Conservation (phyloP, 2,329 filamentous ascomycete genomes). For the Elsinoe necatrix region DNA sequence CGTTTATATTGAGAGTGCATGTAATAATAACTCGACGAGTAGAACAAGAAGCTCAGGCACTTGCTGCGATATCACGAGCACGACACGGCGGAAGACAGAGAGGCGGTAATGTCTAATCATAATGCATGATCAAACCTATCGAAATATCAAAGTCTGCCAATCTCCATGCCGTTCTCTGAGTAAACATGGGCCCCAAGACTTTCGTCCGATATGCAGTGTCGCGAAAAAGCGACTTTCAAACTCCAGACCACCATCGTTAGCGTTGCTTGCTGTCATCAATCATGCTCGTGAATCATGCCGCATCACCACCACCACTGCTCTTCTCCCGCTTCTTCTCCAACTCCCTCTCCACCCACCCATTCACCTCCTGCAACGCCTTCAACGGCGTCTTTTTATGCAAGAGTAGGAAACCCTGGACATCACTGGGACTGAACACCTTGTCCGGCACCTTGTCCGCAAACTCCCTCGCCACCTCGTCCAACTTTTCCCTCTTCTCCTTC, state of each 20-base stretch:
- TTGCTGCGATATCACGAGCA: background rate
- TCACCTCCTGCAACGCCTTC: constrained; percentile 37
- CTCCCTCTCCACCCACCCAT: constrained; percentile 32
- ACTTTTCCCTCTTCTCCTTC: constrained; percentile 1
- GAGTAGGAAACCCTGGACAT: constrained; percentile 47
- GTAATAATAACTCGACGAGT: background rate
- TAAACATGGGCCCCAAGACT: background rate
- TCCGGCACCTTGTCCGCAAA: constrained; percentile 43
- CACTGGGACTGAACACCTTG: constrained; percentile 42
- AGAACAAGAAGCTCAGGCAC: background rate
- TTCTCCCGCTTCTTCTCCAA: constrained; percentile 26
- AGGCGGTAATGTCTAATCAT: constrained; percentile 7
- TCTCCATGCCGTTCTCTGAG: background rate
- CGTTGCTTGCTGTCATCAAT: no score
- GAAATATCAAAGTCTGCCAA: background rate
- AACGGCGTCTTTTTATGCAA: constrained; percentile 42
- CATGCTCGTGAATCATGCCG: no score
- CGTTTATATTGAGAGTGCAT: no score
- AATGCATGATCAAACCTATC: background rate
- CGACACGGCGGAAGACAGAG: background rate
- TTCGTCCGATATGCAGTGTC: background rate
- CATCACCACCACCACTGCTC: background rate
- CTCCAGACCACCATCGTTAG: background rate
- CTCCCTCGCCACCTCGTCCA: constrained; percentile 35
- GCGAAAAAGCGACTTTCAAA: background rate